Percentiles rank a stretch among this genome's conserved stretches.
These are phyloP conservation scores for Eucalyptus guilfoylei DNA, from an alignment of 345 rosid genomes.

Conservation along the genomic window DNA sequence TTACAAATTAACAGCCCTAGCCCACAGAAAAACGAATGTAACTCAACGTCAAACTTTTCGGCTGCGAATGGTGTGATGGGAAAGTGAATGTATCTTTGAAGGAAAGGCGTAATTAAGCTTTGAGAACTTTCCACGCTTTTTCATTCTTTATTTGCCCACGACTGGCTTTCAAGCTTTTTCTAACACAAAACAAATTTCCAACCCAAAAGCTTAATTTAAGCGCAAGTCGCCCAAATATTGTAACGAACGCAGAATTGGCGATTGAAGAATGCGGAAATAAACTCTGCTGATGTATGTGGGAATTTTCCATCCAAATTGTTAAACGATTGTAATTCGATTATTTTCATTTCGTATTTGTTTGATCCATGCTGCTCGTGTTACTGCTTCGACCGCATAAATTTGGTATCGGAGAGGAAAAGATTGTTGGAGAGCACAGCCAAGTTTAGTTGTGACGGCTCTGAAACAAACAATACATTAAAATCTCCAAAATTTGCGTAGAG, in stretches of 20 bases:
- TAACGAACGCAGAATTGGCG: neutral
- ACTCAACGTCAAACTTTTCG: neutral
- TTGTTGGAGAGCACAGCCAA: neutral
- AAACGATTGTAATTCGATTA: neutral
- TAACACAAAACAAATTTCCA: neutral
- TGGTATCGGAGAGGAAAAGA: neutral
- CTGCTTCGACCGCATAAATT: no score
- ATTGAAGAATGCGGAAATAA: no score
- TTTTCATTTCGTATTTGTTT: neutral
- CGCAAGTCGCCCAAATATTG: neutral
- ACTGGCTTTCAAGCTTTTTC: neutral
- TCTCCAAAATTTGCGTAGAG: neutral
- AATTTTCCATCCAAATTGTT: neutral
- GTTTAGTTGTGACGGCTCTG: neutral
- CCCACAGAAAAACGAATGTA: neutral
- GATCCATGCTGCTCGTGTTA: neutral
- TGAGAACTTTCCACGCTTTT: neutral
- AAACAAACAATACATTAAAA: no score
- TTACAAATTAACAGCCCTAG: neutral
- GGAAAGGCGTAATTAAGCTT: neutral
- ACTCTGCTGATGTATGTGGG: neutral
- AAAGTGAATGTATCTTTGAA: no score
- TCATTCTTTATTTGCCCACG: neutral
- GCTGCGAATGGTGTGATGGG: neutral
- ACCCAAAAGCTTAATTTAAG: neutral